Base-by-base conservation (phyloP, 192 early-diverging fungal genomes). In the Chytriomyces sp. region DNA sequence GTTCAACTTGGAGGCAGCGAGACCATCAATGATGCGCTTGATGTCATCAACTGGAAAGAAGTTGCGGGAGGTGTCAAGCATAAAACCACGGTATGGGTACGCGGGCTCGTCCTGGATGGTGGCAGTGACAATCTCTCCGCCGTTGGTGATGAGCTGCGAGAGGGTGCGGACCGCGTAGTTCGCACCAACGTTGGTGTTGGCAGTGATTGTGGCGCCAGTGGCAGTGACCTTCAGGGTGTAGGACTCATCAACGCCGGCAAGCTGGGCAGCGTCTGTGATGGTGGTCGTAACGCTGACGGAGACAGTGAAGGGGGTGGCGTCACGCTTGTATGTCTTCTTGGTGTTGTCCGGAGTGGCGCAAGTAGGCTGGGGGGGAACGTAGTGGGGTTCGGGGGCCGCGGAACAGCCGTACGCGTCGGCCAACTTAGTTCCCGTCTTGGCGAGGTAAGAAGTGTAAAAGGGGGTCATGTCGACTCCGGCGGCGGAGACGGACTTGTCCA, bases 91-190 rank as follows among this genome's bases (percentile, higher is more conserved):
- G 59, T 79, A 60, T 5, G 57, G 4, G n/a, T 60, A 65, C 7
- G 39, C 8, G 22, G 78, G 78, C 10, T 6, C 22, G 56, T 78
- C 77, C 4, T 8, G n/a, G 63, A 76, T 76, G 57, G 12, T 37
- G n/a, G n/a, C 17, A 8, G 56, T 17, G 10, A 30, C 56, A 8
- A 10, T 7, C n/a, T n/a, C n/a, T n/a, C n/a, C n/a, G n/a, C n/a
- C n/a, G n/a, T n/a, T n/a, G n/a, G n/a, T 75, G 52, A 91, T 54
- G 31, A 94, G 59, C 70, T 94, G 93, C 28, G 85, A 83, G 56
- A 90, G 85, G 6, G 91, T 92, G 73, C 90, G 89, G 5, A 93
- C 76, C 4, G 82, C 91, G 44, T 88, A 88, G 49, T 93, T 69
- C 12, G 91, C 92, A 26, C 92, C 92, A 38, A 83, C 88, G 52